Base-by-base conservation (phyloP, 1,139 yeast species). In the Saccharomyces pastorianus region DNA sequence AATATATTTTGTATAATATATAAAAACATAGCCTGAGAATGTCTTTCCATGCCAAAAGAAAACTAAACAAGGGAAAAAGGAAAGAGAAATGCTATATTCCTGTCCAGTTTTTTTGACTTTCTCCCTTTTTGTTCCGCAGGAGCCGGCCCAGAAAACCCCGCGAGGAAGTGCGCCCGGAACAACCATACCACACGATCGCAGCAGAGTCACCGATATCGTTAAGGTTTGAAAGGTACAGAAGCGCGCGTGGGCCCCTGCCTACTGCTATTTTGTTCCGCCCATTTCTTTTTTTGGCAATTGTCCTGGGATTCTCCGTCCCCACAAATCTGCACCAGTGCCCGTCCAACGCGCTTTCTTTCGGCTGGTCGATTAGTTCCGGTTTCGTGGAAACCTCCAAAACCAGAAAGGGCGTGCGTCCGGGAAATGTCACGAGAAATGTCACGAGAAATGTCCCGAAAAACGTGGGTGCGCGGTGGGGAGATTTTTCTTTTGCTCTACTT, bases 161-260 rank as follows among this genome's bases (percentile, higher is more conserved):
- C 44, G 1, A 38, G 25, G 25, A 38, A 2, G 13, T 1, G n/a
- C 2, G 44, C 13, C 25, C 44, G 44, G 26, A 38, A 17, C 11
- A 38, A 8, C 11, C 2, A 20, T 20, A 20, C 23, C 6, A 13
- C 44, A 38, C 44, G 13, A 4, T 17, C 58, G 83, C 11, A 17
- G 23, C 6, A 38, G 26, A 4, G 44, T 38, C 44, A 38, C 44
- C 23, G 25, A 38, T 38, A 38, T 20, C 25, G 25, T 38, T 38
- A 38, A 38, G 44, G n/a, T 38, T 38, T n/a, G 44, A 8, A 9
- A 38, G 44, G 44, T 9, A 38, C 44, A 17, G 44, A 38, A 38
- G 44, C 8, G 13, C 44, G n/a, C 11, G 44, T 8, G 44, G 25
- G 44, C 23, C 44, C 44, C 44, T 3, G 23, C 25, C n/a, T 20